Evolutionary conservation across 257 asterid species (phyloP).

Genomic region (Anisodus acutangulus): DNA sequence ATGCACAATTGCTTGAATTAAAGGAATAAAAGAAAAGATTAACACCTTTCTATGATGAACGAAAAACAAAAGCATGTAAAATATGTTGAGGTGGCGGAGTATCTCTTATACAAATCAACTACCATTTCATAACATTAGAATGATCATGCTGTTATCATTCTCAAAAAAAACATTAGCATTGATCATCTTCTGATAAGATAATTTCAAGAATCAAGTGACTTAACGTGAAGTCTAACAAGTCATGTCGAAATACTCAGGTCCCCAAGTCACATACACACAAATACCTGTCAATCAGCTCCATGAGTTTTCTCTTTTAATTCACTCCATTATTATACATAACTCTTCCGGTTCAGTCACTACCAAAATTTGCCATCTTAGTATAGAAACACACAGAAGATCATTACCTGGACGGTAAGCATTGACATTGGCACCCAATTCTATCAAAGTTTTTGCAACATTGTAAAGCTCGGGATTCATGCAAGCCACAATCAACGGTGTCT

Average conservation of each 20-base stretch:
- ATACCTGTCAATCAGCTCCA: neutral
- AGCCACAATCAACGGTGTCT: conserved; percentile 85
- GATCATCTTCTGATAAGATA: neutral
- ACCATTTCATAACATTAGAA: neutral
- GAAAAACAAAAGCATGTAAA: neutral
- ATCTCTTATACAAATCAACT: neutral
- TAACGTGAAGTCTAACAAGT: neutral
- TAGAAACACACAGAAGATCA: neutral
- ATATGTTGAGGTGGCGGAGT: neutral
- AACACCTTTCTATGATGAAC: neutral
- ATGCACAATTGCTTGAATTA: neutral
- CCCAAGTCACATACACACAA: neutral
- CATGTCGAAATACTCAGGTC: neutral
- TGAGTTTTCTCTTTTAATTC: neutral
- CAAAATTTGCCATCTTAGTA: conserved; percentile 3
- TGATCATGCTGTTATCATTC: conserved; percentile 7
- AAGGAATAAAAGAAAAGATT: neutral
- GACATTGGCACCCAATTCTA: conserved; percentile 92
- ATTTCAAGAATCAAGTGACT: neutral
- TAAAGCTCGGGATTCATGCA: conserved; percentile 71
- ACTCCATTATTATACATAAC: neutral
- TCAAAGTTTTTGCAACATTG: conserved; percentile 78
- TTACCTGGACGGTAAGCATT: conserved; percentile 86
- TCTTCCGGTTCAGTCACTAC: neutral
- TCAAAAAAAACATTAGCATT: neutral